phyloP scores from a whole-genome alignment of 257 asterid species.

The Solanum ossicruentum region DNA sequence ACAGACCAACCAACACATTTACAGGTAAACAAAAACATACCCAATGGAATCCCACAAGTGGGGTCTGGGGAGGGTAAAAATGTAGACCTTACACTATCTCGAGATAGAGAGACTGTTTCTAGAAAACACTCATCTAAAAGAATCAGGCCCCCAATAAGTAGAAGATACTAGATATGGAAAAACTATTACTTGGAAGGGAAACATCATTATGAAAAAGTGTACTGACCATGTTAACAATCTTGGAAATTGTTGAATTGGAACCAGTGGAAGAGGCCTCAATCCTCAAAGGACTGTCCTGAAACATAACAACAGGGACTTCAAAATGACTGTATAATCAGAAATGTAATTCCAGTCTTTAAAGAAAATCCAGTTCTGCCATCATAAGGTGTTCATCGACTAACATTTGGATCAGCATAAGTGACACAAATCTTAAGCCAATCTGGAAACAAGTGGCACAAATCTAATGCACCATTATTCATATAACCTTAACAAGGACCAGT shows the following conservation, averaged over 20 bases:
- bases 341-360: neutral
- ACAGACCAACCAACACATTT: neutral
- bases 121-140: too few species aligned
- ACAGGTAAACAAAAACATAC: too few species aligned
- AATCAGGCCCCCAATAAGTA: too few species aligned
- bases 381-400: neutral
- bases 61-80: too few species aligned
- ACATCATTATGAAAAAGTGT: neutral
- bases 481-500: neutral
- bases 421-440: neutral
- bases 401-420: neutral
- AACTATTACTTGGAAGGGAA: neutral
- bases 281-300: conserved; percentile 94
- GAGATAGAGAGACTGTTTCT: too few species aligned
- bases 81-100: too few species aligned
- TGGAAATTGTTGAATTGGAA: conserved; percentile 86
- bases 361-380: neutral
- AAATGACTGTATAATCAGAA: neutral
- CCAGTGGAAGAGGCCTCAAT: conserved; percentile 85
- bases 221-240: conserved; percentile 83
- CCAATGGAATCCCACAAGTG: too few species aligned
- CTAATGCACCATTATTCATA: neutral
- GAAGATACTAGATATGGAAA: too few species aligned
- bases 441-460: neutral
- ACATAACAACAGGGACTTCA: conserved; percentile 10